These are phyloP conservation scores for Pichia norvegensis DNA, from an alignment of 1,139 yeast genomes.

Conservation along the genomic window DNA sequence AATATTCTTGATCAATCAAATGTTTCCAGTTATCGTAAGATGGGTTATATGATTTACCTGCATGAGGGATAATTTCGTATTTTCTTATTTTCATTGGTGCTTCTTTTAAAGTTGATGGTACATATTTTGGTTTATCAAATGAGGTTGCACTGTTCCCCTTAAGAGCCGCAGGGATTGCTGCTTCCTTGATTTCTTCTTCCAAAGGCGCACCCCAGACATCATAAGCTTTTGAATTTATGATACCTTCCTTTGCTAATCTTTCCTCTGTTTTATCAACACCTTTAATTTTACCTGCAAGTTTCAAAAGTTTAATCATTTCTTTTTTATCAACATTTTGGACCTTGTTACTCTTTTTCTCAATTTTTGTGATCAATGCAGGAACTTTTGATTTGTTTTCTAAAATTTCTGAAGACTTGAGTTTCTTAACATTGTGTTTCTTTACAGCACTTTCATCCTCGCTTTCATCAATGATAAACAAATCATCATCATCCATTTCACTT, in stretches of 20 bases:
- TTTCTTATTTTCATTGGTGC: slow-evolving; percentile 46
- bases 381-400: slow-evolving; percentile 71
- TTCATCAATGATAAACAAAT: slow-evolving; percentile 67
- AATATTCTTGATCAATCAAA: slow-evolving; percentile 60
- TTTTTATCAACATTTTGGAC: slow-evolving; percentile 61
- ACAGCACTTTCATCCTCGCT: slow-evolving; percentile 45
- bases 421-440: slow-evolving; percentile 36
- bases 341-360: slow-evolving; percentile 30
- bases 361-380: slow-evolving; percentile 40
- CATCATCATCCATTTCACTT: slow-evolving; percentile 33
- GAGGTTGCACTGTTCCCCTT: slow-evolving; percentile 37
- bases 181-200: slow-evolving; percentile 23
- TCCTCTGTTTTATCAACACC: slow-evolving; percentile 48
- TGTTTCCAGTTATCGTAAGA: slow-evolving; percentile 75
- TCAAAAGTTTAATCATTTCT: slow-evolving; percentile 63
- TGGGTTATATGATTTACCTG: slow-evolving; percentile 93
- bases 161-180: slow-evolving; percentile 34
- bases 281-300: slow-evolving; percentile 66
- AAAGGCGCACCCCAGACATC: slow-evolving; percentile 60
- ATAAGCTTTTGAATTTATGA: slow-evolving; percentile 38
- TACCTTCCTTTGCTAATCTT: slow-evolving; percentile 54
- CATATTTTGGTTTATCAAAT: slow-evolving; percentile 45
- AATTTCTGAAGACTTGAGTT: slow-evolving; percentile 67
- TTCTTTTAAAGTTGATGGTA: slow-evolving; percentile 50
- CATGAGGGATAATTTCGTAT: slow-evolving; percentile 53